Conservation (phyloP, 108 stramenopile species). For the Nannochloropsis salina region DNA sequence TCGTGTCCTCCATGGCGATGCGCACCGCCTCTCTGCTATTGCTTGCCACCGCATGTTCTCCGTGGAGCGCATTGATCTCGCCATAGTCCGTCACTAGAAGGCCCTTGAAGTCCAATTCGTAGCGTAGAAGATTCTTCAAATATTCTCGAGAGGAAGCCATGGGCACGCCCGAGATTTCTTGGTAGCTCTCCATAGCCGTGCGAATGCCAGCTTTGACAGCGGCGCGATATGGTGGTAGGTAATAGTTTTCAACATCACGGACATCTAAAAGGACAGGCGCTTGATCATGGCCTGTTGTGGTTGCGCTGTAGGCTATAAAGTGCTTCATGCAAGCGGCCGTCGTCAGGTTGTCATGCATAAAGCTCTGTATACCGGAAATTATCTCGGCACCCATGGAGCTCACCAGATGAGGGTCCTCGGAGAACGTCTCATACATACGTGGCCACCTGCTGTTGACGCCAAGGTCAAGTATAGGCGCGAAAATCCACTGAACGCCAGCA, state of each 20-base stretch:
- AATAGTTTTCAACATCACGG: conserved; percentile 69
- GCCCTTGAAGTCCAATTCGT: conserved; percentile 62
- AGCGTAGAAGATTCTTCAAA: conserved; percentile 58
- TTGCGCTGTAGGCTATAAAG: conserved; percentile 64
- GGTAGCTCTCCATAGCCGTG: conserved; percentile 75
- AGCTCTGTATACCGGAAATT: conserved; percentile 63
- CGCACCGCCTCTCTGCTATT: conserved; percentile 25
- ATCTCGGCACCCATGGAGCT: conserved; percentile 61
- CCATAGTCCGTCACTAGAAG: conserved; percentile 76
- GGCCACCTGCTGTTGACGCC: conserved; percentile 65
- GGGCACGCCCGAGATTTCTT: conserved; percentile 51
- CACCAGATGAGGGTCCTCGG: conserved; percentile 69
- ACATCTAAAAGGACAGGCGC: conserved; percentile 64
- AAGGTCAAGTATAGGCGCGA: conserved; percentile 68
- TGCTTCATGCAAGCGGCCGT: conserved; percentile 77
- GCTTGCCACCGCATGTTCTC: background rate
- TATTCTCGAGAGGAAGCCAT: conserved; percentile 32
- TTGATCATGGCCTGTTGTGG: conserved; percentile 69
- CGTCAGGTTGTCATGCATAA: background rate
- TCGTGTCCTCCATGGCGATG: conserved; percentile 60
- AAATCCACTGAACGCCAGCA: conserved; percentile 73
- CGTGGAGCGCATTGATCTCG: conserved; percentile 56
- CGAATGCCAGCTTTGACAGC: conserved; percentile 53
- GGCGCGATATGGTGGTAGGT: conserved; percentile 63
- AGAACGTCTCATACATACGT: conserved; percentile 75